A percentile compares a stretch with the other conserved stretches of the same genome.
Evolutionary conservation across 306 rosid species (phyloP).

Genomic region (Psophocarpus tetragonolobus): DNA sequence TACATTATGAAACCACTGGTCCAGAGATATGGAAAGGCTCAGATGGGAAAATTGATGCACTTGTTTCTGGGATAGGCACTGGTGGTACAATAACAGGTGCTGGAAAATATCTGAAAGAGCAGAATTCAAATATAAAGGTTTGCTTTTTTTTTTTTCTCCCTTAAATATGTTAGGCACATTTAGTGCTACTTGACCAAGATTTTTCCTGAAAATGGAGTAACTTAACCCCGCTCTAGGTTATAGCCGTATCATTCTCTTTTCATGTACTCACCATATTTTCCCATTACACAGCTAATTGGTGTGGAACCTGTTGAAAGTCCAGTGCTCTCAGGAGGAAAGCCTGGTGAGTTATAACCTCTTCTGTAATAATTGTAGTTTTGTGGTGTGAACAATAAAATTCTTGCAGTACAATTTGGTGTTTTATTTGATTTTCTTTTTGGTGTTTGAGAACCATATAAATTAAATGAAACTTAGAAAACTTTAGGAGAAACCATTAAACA

Average conservation of each 20-base stretch:
- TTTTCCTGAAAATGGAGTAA: constrained; percentile 14
- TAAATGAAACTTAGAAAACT: background rate
- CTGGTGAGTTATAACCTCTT: constrained; percentile 54
- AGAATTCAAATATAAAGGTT: constrained; percentile 70
- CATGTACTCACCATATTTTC: constrained; percentile 19
- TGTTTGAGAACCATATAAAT: constrained; percentile 8
- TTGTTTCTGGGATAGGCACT: constrained; percentile 79
- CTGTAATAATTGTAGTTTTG: background rate
- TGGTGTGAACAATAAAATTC: constrained; percentile 7
- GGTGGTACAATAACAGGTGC: constrained; percentile 86
- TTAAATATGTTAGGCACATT: background rate
- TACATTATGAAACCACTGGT: constrained; percentile 88
- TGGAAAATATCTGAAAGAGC: constrained; percentile 81
- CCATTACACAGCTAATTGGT: constrained; percentile 59
- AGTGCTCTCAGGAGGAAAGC: constrained; percentile 86
- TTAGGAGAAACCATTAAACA: constrained; percentile 1
- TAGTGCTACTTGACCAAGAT: background rate
- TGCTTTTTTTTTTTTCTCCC: background rate
- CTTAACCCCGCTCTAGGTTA: background rate
- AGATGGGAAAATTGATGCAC: constrained; percentile 61
- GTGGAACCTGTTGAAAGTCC: constrained; percentile 83
- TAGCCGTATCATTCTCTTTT: background rate
- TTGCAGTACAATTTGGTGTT: constrained; percentile 13
- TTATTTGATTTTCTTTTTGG: background rate
- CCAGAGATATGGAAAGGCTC: constrained; percentile 88